phyloP scores from a whole-genome alignment of 164 flowering plant genomes.

The Sedum album region DNA sequence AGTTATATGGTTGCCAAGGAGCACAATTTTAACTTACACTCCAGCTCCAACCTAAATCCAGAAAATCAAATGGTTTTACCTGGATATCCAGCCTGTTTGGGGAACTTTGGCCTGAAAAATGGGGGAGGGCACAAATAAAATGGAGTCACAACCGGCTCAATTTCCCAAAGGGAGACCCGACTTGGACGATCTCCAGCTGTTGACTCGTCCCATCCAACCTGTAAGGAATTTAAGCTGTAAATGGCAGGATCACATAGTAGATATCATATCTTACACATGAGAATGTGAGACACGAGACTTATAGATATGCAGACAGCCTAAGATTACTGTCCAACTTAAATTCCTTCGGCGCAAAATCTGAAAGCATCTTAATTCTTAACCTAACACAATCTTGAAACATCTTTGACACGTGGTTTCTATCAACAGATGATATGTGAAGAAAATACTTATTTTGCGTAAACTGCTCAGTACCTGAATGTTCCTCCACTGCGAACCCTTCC shows the following conservation, averaged over 20 bases:
- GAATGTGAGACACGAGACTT: not conserved
- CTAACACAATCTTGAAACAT: not conserved
- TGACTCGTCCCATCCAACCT: slow-evolving; percentile 99
- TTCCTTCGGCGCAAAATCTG: not conserved
- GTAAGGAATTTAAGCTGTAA: slow-evolving; percentile 10
- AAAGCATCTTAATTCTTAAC: not conserved
- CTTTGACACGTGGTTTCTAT: not conserved
- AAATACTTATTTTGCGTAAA: not conserved
- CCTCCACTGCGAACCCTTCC: slow-evolving; percentile 94
- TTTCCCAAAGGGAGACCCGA: slow-evolving; percentile 88
- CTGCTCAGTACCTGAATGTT: slow-evolving; percentile 65
- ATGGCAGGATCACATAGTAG: not conserved
- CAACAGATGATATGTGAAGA: not conserved
- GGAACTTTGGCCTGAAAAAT: slow-evolving; percentile 77
- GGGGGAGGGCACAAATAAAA: slow-evolving; percentile 94
- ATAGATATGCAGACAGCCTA: too few species aligned
- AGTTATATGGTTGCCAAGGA: too few species aligned
- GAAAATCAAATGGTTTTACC: too few species aligned
- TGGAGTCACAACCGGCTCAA: slow-evolving; percentile 89
- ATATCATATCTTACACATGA: not conserved
- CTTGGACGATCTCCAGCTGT: slow-evolving; percentile 85
- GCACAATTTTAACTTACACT: too few species aligned
- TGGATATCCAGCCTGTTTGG: slow-evolving; percentile 68
- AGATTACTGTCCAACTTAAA: not conserved
- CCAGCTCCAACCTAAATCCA: too few species aligned